These are phyloP conservation scores for Ascochyta clinopodiicola DNA, from an alignment of 2,329 filamentous ascomycete species.

Conservation along the genomic window DNA sequence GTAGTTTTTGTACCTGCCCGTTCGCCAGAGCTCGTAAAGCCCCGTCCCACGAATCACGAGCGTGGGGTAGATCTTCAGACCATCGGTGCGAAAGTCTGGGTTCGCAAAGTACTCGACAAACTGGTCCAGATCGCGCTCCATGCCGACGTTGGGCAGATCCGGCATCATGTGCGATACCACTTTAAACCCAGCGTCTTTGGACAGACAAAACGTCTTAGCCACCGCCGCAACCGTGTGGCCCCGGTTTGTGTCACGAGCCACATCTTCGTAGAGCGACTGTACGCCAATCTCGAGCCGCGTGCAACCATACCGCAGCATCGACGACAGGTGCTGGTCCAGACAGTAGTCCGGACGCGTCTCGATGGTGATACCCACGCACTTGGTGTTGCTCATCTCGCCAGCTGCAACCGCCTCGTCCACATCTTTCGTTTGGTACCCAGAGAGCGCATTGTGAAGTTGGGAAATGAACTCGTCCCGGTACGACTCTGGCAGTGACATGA, in stretches of 20 bases:
- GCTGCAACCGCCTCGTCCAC: constrained; percentile 95
- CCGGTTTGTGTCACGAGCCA: constrained; percentile 96
- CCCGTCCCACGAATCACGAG: constrained; percentile 96
- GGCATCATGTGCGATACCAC: constrained; percentile 99
- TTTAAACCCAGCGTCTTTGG: constrained; percentile 98
- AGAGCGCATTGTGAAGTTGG: constrained; percentile 94
- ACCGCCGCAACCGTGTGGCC: constrained; percentile 96
- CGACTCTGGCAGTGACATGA: constrained; percentile 91
- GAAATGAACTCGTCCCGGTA: constrained; percentile 95
- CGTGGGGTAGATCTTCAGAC: constrained; percentile 97
- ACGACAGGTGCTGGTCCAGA: constrained; percentile 89
- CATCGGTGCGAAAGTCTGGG: constrained; percentile 93
- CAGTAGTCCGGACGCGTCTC: constrained; percentile 98
- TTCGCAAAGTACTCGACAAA: constrained; percentile 99
- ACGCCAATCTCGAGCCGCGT: constrained; percentile 94
- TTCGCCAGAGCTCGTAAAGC: constrained; percentile 96
- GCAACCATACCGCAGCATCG: constrained; percentile 97
- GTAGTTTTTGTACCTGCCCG: constrained; percentile 97
- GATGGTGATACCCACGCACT: constrained; percentile 98
- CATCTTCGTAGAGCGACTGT: constrained; percentile 96
- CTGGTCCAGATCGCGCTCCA: constrained; percentile 96
- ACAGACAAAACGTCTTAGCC: constrained; percentile 94
- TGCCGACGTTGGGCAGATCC: constrained; percentile 94
- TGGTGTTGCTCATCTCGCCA: constrained; percentile 94
- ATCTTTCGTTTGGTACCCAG: constrained; percentile 90